Conservation (phyloP, 306 rosid species). For the Vigna nakashimae region DNA sequence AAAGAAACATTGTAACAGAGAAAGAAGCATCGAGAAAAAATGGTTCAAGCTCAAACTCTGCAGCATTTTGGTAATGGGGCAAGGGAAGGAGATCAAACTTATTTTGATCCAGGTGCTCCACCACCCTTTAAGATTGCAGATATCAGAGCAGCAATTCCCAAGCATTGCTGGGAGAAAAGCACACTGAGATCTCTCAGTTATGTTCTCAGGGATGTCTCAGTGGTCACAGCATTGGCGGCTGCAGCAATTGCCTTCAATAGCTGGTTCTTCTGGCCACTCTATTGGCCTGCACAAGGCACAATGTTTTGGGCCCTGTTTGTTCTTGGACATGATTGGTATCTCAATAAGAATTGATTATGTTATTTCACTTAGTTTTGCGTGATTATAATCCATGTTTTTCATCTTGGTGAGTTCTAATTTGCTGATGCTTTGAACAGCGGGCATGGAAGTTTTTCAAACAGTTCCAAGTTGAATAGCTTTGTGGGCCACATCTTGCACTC, state of each 20-base stretch:
- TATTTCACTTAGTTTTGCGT: not conserved
- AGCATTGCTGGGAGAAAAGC: conserved; percentile 86
- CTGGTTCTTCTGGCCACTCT: conserved; percentile 76
- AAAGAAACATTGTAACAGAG: not conserved
- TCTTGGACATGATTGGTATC: conserved; percentile 93
- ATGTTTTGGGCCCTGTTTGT: conserved; percentile 99
- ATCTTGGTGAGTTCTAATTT: not conserved
- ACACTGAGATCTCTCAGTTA: conserved; percentile 80
- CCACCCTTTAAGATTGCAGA: conserved; percentile 87
- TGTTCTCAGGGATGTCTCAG: conserved; percentile 65
- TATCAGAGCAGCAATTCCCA: conserved; percentile 88
- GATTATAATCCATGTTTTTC: not conserved
- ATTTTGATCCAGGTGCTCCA: conserved; percentile 86
- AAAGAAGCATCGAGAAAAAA: not conserved
- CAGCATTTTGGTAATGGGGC: conserved; percentile 27
- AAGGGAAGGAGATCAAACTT: not conserved
- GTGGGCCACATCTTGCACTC: conserved; percentile 96
- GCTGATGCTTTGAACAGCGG: conserved; percentile 62
- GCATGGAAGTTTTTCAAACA: conserved; percentile 97
- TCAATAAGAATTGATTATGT: not conserved
- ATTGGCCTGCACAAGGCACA: conserved; percentile 90
- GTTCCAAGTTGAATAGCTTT: conserved; percentile 53
- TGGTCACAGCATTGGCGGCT: conserved; percentile 53
- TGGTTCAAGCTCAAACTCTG: conserved; percentile 34
- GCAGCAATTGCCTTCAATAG: conserved; percentile 54